Evolutionary conservation across 495 filamentous ascomycete genomes (phyloP).

Genomic region (Aspergillus funiculosus): DNA sequence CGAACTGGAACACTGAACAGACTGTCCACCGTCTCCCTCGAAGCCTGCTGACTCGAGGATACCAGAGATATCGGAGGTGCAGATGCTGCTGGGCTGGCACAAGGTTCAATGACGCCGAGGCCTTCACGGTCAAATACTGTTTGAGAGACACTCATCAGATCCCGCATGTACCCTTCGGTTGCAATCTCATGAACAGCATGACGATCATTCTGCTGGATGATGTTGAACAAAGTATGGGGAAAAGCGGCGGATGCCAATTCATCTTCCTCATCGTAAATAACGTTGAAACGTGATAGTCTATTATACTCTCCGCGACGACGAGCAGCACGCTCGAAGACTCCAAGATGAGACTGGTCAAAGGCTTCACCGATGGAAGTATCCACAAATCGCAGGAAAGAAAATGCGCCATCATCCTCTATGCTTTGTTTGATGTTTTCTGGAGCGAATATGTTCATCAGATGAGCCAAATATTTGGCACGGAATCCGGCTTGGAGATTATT

Average conservation of each 20-base stretch:
- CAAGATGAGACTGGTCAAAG: conserved; percentile 57
- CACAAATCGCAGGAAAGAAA: conserved; percentile 87
- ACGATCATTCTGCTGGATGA: conserved; percentile 63
- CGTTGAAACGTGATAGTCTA: conserved; percentile 48
- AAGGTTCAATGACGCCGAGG: conserved; percentile 71
- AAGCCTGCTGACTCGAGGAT: conserved; percentile 61
- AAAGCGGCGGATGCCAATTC: conserved; percentile 47
- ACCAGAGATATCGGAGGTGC: conserved; percentile 84
- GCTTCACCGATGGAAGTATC: conserved; percentile 70
- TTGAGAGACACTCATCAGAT: conserved; percentile 74
- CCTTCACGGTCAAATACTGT: conserved; percentile 60
- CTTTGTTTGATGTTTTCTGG: conserved; percentile 67
- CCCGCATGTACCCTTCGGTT: conserved; percentile 61
- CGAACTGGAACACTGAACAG: conserved; percentile 76
- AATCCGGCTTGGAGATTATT: conserved; percentile 73
- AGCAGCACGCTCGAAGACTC: conserved; percentile 59
- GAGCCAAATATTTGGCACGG: conserved; percentile 61
- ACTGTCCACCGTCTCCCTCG: conserved; percentile 62
- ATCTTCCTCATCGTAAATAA: conserved; percentile 58
- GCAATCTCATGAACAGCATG: conserved; percentile 65
- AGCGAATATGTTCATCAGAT: conserved; percentile 85
- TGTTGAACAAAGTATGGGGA: conserved; percentile 71
- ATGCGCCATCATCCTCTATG: conserved; percentile 53
- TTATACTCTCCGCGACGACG: conserved; percentile 42
- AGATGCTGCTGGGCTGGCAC: conserved; percentile 64